Evolutionary conservation across 176 grass and related monocot species (phyloP), one percentile per base, ranked within the genome.

Genomic region (Coix lacrymajobi): DNA sequence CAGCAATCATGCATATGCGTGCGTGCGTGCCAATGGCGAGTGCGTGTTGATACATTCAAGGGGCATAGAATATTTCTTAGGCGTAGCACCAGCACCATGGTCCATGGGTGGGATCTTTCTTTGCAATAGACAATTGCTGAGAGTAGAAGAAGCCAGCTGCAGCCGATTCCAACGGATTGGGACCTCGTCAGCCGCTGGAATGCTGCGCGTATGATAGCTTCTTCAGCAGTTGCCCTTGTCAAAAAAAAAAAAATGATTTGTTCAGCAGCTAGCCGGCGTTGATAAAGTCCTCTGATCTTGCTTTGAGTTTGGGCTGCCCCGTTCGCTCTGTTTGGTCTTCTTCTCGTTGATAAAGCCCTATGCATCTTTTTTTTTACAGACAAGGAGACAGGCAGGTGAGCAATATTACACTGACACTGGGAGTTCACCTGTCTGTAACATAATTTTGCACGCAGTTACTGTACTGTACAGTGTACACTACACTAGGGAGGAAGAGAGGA

Each of bases 31-130:
- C 1, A 52, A 36, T 28, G 60, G 43, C 6, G 8, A 17, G 5
- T 19, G 17, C 26, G 44, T 67, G 69, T 68, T 87, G 46, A 81
- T 26, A 2, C 0, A 3, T 75, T 86, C 77, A 81, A 67, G 36
- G 62, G 36, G 62, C 36, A 28, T 1, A 29, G 16, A 10, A 10
- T 11, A 29, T 5, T 77, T 29, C 34, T 0, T 10, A 17, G 12
- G 3, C 5, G 33, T 14, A 3, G 33, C 4, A 33, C 3, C 12
- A 43, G 41, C 1, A 43, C 41, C 41, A 33, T 33, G 63, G 20
- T 12, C 41, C 41, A 33, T 33, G 63, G 20, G 43, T 33, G 3
- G 33, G 33, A 4, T 69, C 63, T 69, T 20, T 30, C 1, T 57
- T 40, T 57, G 46, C n/a, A 4, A 38, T 76, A 75, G 8, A 5